Conservation (phyloP, 495 filamentous ascomycete genomes). For the Hamigera avellanea region DNA sequence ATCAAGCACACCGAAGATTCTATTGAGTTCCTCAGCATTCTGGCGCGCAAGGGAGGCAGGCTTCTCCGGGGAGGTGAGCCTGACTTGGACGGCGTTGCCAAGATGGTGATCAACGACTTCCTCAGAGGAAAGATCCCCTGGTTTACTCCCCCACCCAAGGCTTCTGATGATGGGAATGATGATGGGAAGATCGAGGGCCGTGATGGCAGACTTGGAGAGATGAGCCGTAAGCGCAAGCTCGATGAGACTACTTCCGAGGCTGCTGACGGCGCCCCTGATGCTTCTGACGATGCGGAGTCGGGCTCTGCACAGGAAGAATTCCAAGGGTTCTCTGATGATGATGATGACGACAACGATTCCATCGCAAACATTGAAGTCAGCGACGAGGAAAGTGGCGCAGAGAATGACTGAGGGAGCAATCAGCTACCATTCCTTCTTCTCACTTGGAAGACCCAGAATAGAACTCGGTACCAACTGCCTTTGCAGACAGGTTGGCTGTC, state of each 20-base stretch:
- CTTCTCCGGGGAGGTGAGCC: constrained; percentile 83
- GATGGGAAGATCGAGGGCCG: constrained; percentile 44
- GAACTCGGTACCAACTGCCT: no score
- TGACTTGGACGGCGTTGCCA: constrained; percentile 85
- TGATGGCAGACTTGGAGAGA: constrained; percentile 51
- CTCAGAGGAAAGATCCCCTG: constrained; percentile 90
- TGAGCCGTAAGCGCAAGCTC: constrained; percentile 45
- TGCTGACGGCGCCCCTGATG: constrained; percentile 12
- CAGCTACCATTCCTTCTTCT: background rate
- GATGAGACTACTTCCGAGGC: constrained; percentile 25
- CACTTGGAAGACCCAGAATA: no score
- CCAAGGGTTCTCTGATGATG: constrained; percentile 24
- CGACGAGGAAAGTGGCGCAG: constrained; percentile 33
- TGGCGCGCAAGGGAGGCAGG: constrained; percentile 79
- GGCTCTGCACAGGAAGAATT: constrained; percentile 22
- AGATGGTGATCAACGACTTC: constrained; percentile 94
- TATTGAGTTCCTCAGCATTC: constrained; percentile 72
- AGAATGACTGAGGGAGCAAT: constrained; percentile 20
- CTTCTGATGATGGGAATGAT: constrained; percentile 39
- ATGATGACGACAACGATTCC: constrained; percentile 25
- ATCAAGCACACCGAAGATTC: constrained; percentile 55
- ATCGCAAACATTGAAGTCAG: constrained; percentile 33
- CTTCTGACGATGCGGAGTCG: constrained; percentile 14
- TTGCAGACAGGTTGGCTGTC: no score
- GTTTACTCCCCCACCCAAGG: constrained; percentile 72